Evolutionary conservation across 2,329 filamentous ascomycete species (phyloP), one percentile per base, ranked within the genome.

Genomic region (Hyphodiscus sp.): DNA sequence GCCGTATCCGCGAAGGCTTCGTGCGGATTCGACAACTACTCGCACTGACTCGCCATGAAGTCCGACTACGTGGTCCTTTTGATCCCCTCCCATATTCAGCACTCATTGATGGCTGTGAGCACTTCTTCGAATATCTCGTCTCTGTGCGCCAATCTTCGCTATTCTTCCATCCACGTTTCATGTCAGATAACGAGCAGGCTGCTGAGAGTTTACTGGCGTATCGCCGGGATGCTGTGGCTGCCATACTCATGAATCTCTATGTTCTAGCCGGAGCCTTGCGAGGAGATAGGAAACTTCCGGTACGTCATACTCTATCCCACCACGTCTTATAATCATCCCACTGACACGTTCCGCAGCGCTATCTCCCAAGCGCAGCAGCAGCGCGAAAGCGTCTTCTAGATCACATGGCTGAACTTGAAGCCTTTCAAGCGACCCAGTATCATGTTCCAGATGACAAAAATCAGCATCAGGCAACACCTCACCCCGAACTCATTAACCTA

Each of bases 71-170:
- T 20, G 79, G 73, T 1, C 77, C 78, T 1, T 83, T 83, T 58
- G 73, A 83, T 52, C 75, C 78, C 1, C 66, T 78, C 1, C 78
- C 79, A 0, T 82, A 82, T 64, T 76, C 75, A 2, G 78, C 74
- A 15, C 73, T 83, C 6, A 77, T 80, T 47, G 75, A 77, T 57
- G 71, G 74, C 7, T 80, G 76, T 51, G 80, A 83, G 63, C 72
- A 73, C 3, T 82, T 83, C 69, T 81, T 82, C 58, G 80, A 82
- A 57, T 76, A 81, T 56, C 72, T 82, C 52, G 75, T 82, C 23
- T 73, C 77, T 18, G 74, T 83, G 4, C 76, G 80, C 7, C 79
- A 83, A 61, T 78, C 79, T 2, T 78, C 77, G 1, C 66, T 82
- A 16, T 80, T 80, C 61, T 82, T 82, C 62, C 76, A 80, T 53